Base-by-base conservation (phyloP, 345 rosid genomes). In the Passiflora organensis region DNA sequence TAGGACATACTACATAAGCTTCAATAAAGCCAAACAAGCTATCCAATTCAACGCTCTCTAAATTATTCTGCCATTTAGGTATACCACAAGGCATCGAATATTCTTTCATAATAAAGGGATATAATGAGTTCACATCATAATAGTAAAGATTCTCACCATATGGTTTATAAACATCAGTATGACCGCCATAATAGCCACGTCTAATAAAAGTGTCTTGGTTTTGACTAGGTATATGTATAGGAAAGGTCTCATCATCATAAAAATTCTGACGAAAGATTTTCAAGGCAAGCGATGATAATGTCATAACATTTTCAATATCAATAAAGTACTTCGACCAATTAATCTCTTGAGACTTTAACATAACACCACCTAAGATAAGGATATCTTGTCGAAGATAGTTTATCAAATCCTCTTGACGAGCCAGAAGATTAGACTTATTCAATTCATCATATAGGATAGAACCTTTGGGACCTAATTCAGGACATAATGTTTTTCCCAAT, bases 1-100 rank as follows among this genome's bases (percentile, higher is more conserved):
- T 13, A 10, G 63, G 54, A 59, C 63, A 59, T 6, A 25, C 63
- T 5, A 59, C 45, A 59, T 59, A 48, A 46, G 63, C 63, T 28
- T 59, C 54, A 46, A 59, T 28, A 59, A 59, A 59, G 16, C 63
- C 63, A 59, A 1, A 59, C 55, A 59, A 46, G 2, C 24, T 48
- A 12, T 16, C 6, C 46, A 48, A 48, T 1, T 46, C 54, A 50
- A 4, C 1, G 2, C 45, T 20, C 16, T 25, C 43, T 28, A 59
- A 48, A 59, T 47, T 47, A 2, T 37, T 22, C 43, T 36, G 6
- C 63, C 55, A 59, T 2, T 46, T 18, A 46, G 63, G 63, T 6
- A 8, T 13, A 46, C 54, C 55, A 24, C 54, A 37, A 4, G 44
- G 63, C 54, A 59, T 59, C 16, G 24, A 32, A 59, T 2, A 59